Base-by-base conservation (phyloP, 306 rosid species). In the Acacia confusa region DNA sequence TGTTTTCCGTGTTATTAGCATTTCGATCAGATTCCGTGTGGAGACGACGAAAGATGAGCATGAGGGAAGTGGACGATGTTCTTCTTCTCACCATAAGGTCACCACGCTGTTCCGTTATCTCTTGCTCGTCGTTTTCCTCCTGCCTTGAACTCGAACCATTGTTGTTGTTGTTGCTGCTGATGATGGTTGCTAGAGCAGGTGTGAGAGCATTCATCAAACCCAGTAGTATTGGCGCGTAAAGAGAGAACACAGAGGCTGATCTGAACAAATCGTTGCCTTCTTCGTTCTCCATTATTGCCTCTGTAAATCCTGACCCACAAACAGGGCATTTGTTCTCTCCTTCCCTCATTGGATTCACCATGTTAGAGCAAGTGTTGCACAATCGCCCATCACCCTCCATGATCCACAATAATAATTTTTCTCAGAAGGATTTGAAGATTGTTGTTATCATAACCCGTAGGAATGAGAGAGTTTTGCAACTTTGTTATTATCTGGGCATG, bases 301-400 rank as follows among this genome's bases (percentile, higher is more conserved):
- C 88, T 38, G 79, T 27, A 68, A 84, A 79, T 60, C 82, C 73
- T 45, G 85, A 82, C 36, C 75, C 83, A 27, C 90, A 87, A 17
- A 82, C 68, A 44, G 90, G 88, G 55, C 90, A 87, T 52, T 84
- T 73, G 76, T 84, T 84, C 70, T 72, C 83, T 30, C 22, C 70
- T 58, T 84, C 82, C 43, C 3, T 84, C 27, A 66, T 72, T 66
- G 90, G 86, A 2, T 70, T 79, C 65, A 87, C 90, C 90, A 79
- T 82, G 40, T 84, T 76, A 5, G 74, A 87, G 79, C 90, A 87
- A 69, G 72, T 76, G 82, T 83, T 71, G 64, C 90, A 87, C 90
- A 88, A 84, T 0, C 82, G 74, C 40, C 81, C 76, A 58, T 76
- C 76, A 66, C 86, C 84, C 34, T 82, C 84, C 81, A 76, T 79